phyloP scores from a whole-genome alignment of 2,329 filamentous ascomycete species.

The Atkinsonella texensis region DNA sequence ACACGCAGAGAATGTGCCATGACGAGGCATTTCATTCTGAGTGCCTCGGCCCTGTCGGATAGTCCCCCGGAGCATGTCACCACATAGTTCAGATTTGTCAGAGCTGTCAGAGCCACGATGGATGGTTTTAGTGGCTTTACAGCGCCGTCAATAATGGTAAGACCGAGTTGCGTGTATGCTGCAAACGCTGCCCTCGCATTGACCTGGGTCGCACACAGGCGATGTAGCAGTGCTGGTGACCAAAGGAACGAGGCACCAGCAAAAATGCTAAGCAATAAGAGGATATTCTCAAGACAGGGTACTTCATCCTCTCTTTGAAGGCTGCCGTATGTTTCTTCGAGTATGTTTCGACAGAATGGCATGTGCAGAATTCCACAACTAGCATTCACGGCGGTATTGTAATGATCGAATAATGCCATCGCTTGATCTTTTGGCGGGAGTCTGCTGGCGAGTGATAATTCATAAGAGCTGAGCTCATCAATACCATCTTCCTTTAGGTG shows the following conservation, averaged over 20 bases:
- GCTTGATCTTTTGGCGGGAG: constrained; percentile 1
- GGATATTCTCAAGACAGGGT: background rate
- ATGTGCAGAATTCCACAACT: constrained; percentile 6
- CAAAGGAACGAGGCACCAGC: constrained; percentile 2
- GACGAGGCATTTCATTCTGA: constrained; percentile 1
- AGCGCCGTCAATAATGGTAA: constrained; percentile 1
- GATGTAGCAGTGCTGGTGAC: background rate
- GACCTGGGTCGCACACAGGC: background rate
- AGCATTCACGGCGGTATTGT: background rate
- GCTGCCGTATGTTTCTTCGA: constrained; percentile 3
- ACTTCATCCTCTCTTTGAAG: background rate
- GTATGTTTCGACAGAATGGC: constrained; percentile 1
- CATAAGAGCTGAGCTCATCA: too few relatives aligned
- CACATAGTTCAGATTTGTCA: constrained; percentile 1
- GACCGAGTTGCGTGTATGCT: background rate
- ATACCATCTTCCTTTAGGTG: background rate
- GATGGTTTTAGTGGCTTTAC: constrained; percentile 3
- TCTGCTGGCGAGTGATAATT: background rate
- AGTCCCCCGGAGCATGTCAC: background rate
- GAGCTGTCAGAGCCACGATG: constrained; percentile 2
- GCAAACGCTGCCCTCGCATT: constrained; percentile 1
- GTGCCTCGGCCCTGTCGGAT: constrained; percentile 2
- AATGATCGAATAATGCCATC: constrained; percentile 4
- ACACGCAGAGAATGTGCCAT: constrained; percentile 6
- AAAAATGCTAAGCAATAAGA: constrained; percentile 5